Evolutionary conservation across 2,329 filamentous ascomycete species (phyloP), one percentile per base, ranked within the genome.

Genomic region (Ophiostoma tasmaniense): DNA sequence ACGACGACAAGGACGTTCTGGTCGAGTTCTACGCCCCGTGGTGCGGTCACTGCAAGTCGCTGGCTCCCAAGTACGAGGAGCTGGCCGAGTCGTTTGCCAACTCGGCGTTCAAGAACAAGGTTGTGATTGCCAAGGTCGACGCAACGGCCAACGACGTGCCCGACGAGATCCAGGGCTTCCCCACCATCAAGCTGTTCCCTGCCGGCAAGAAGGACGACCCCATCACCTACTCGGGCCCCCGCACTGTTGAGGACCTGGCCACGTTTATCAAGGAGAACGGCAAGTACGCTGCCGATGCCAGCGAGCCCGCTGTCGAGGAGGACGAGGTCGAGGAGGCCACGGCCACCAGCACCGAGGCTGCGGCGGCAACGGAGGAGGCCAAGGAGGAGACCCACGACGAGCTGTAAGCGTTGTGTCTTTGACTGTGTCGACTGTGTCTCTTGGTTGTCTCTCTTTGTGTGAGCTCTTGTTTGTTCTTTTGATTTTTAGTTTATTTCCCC

Each of bases 31-130:
- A 99, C 83, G 95, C 95, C 71, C 95, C 95, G 73, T 99, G 95
- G 95, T 99, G 95, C 80, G 95, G 95, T 75, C 95, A 99, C 88
- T 99, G 95, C 92, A 98, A 98, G 88, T 93, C 88, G 80, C 90
- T 99, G 72, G 94, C 95, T 69, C 95, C 95, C 76, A 90, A 97
- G 80, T 99, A 97, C 81, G 95, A 99, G 73, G 92, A 97, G 80
- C 90, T 99, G 70, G 95, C 87, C 69, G 80, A 84, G 71, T 84
- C 88, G 70, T 97, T 92, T 82, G 84, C 87, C 87, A 80, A 87
- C 87, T 84, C 90, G 83, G 89, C 91, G 75, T 90, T 89, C 81
- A 90, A 91, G 80, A 85, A 89, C 82, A 89, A 92, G 82, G 91
- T 99, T 71, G 84, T 95, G 76, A 91, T 99, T 77, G 95, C 93